Evolutionary conservation across 2,329 filamentous ascomycete genomes (phyloP).

Genomic region (Podosphaera aphanis): DNA sequence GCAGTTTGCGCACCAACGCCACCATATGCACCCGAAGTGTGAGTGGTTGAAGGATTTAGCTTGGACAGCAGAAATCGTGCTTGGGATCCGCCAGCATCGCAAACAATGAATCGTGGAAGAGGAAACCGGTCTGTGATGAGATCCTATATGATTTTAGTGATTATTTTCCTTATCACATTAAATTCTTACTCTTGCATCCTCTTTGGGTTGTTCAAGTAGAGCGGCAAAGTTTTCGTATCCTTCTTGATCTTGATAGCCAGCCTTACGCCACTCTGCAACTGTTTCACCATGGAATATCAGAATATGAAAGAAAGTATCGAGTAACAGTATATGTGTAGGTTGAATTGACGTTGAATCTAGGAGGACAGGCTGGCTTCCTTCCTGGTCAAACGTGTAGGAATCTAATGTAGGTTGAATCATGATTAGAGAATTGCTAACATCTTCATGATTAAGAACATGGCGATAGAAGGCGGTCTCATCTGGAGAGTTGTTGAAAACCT

Average conservation of each 20-base stretch:
- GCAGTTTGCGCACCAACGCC: slow-evolving; percentile 66
- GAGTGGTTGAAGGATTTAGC: slow-evolving; percentile 90
- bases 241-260: slow-evolving; percentile 91
- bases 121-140: slow-evolving; percentile 94
- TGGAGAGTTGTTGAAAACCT: slow-evolving; percentile 98
- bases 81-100: slow-evolving; percentile 92
- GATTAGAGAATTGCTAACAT: slow-evolving; percentile 84
- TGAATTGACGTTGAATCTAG: slow-evolving; percentile 94
- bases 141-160: slow-evolving; percentile 32
- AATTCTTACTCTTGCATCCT: slow-evolving; percentile 64
- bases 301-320: slow-evolving; percentile 99
- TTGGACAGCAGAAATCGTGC: slow-evolving; percentile 92
- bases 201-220: slow-evolving; percentile 78
- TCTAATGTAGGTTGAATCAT: slow-evolving; percentile 98
- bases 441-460: slow-evolving; percentile 90
- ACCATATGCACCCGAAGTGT: slow-evolving; percentile 80
- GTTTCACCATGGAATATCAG: slow-evolving; percentile 98
- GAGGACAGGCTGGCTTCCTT: slow-evolving; percentile 77
- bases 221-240: slow-evolving; percentile 90
- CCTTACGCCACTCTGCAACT: slow-evolving; percentile 92
- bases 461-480: slow-evolving; percentile 98
- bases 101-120: slow-evolving; percentile 94
- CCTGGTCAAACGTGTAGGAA: slow-evolving; percentile 90
- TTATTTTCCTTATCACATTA: not conserved
- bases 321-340: slow-evolving; percentile 71